Conservation (phyloP, 2,329 filamentous ascomycete genomes). For the Rhexocercosporidium sp. region DNA sequence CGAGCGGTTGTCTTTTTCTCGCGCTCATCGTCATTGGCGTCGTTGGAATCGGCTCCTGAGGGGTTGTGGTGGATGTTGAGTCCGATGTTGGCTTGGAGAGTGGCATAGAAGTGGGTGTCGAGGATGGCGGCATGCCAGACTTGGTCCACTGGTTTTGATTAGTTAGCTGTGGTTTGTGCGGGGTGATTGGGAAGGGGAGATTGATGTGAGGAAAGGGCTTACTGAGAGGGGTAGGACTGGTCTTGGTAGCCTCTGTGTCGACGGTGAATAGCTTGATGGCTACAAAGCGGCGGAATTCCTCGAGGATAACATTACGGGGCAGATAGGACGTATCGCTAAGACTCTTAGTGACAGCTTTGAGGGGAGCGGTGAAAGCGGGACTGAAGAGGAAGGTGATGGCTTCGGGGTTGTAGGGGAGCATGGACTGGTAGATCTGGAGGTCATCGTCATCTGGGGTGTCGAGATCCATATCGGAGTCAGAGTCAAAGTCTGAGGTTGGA, state of each 20-base stretch:
- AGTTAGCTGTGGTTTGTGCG: background rate
- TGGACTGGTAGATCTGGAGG: background rate
- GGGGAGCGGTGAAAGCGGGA: background rate
- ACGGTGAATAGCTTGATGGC: conserved; percentile 18
- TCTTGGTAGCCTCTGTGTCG: conserved; percentile 15
- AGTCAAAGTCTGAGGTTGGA: background rate
- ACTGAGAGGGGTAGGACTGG: conserved; percentile 19
- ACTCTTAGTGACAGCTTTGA: background rate
- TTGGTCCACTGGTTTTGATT: conserved; percentile 13
- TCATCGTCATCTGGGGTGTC: background rate
- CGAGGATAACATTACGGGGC: background rate
- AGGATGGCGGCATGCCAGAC: conserved; percentile 26
- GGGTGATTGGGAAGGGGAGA: background rate
- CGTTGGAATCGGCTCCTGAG: background rate
- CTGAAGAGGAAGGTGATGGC: conserved; percentile 12
- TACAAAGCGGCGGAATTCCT: conserved; percentile 20
- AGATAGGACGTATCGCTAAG: background rate
- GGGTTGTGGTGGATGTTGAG: conserved; percentile 19
- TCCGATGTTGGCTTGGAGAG: conserved; percentile 13
- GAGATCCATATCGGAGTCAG: background rate
- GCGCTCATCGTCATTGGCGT: too few relatives aligned
- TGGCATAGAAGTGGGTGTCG: conserved; percentile 20
- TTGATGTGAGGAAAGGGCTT: background rate
- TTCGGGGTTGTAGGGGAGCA: conserved; percentile 1
- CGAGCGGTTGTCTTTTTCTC: background rate